phyloP scores from a whole-genome alignment of 768 basidiomycete genomes.

The Tephrocybe sp. region DNA sequence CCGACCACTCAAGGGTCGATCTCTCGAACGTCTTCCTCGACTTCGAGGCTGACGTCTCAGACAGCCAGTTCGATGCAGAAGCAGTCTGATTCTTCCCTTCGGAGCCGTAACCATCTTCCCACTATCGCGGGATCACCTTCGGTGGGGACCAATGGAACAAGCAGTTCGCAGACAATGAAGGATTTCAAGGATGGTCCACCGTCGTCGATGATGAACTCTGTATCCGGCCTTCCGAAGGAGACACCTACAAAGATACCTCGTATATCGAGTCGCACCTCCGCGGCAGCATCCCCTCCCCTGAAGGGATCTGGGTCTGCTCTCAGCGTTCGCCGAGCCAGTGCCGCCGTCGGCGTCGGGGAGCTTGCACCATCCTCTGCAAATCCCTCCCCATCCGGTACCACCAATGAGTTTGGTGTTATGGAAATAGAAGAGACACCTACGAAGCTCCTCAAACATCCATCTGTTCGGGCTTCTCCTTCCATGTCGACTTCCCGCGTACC shows the following conservation, averaged over 20 bases:
- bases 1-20: conserved; percentile 35
- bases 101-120: conserved; percentile 74
- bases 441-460: conserved; percentile 53
- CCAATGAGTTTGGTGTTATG: conserved; percentile 82
- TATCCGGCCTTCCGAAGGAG: conserved; percentile 63
- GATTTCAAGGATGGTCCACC: conserved; percentile 55
- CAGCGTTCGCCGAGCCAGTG: conserved; percentile 65
- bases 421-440: conserved; percentile 55
- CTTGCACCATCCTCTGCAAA: conserved; percentile 56
- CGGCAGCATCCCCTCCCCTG: conserved; percentile 69
- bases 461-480: conserved; percentile 67
- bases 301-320: conserved; percentile 52
- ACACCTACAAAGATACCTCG: conserved; percentile 93
- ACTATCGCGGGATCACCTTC: conserved; percentile 96
- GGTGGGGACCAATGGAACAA: conserved; percentile 60
- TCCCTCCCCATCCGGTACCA: conserved; percentile 57
- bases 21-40: conserved; percentile 39
- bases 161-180: conserved; percentile 46
- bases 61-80: conserved; percentile 88
- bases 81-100: conserved; percentile 80
- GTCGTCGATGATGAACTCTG: conserved; percentile 51
- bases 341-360: conserved; percentile 57
- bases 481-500: conserved; percentile 59
- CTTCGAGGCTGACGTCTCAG: conserved; percentile 71
- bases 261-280: conserved; percentile 83